phyloP scores from a whole-genome alignment of 257 asterid genomes.

The Cynanchum wilfordii region DNA sequence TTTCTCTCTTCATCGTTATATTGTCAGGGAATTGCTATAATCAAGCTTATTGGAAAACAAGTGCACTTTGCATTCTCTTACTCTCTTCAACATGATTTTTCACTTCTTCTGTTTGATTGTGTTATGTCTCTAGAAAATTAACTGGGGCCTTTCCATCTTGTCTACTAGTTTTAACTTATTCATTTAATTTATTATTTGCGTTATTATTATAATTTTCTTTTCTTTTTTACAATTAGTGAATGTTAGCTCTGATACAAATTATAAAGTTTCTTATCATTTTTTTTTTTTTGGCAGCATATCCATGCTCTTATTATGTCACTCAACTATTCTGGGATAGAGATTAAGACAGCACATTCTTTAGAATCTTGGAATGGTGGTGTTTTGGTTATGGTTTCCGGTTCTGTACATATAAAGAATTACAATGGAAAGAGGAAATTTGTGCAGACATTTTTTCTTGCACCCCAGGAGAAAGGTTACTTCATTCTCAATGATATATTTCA shows the following conservation, averaged over 20 bases:
- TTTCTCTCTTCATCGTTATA: not conserved
- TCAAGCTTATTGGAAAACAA: not conserved
- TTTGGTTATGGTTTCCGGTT: conserved; percentile 90
- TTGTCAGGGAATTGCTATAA: not conserved
- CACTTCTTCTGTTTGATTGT: too few species aligned
- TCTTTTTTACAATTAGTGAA: not conserved
- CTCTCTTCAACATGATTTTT: not conserved
- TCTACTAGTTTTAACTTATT: too few species aligned
- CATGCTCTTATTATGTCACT: conserved; percentile 78
- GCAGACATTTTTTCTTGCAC: conserved; percentile 93
- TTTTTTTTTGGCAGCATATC: conserved; percentile 64
- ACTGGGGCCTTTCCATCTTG: too few species aligned
- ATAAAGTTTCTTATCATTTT: conserved; percentile 1
- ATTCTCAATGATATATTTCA: conserved; percentile 87
- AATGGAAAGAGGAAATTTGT: conserved; percentile 70
- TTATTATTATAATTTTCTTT: not conserved
- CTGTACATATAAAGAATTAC: conserved; percentile 52
- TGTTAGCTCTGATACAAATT: not conserved
- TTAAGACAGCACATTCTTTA: conserved; percentile 84
- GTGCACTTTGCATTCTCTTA: not conserved
- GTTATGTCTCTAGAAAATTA: not conserved
- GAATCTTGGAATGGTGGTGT: conserved; percentile 95
- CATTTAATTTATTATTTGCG: too few species aligned
- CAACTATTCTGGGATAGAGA: conserved; percentile 64
- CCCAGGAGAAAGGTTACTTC: conserved; percentile 88